Evolutionary conservation across 169 alveolate genomes (phyloP), one percentile per base, ranked within the genome.

Genomic region (Plasmodium yoelii): DNA sequence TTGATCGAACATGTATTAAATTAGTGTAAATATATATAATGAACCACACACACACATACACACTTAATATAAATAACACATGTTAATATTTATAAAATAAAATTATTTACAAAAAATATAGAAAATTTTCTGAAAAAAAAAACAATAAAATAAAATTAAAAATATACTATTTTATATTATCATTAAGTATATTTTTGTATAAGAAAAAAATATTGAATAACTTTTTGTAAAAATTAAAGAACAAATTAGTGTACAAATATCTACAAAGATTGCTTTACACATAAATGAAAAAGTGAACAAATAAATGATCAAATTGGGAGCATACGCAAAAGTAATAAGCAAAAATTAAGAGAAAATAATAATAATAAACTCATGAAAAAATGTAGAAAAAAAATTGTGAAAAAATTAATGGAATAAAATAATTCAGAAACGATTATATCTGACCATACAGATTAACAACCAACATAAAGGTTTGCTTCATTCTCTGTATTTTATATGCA

Each of bases 381-480:
- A 71, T 22, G 49, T 49, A 22, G 15, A 49, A 39, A 67, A 67
- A 47, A 26, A 34, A 26, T 47, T 46, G 39, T 24, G 56, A 72
- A 72, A 26, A 72, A 55, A 70, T 18, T 46, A 39, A 19, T 24
- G 42, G 15, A 39, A 60, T 55, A 71, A 55, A 22, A 44, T 44
- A 67, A 0, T 56, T 15, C 13, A 64, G 34, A 18, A 73, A 73
- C 22, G 18, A 59, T 57, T 24, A 57, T 39, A 73, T 57, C 47
- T 26, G 26, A 59, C 10, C 24, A 57, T 34, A 73, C 59, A 56
- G 39, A 73, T n/a, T 73, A 47, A 12, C 60, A 56, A 39, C 46
- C 26, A 39, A 22, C 70, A 12, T 56, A 73, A 73, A 73, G 34
- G 22, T 59, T 73, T 34, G 46, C 60, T 39, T 2, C 34, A 57